Evolutionary conservation across 129 eudicot genomes (phyloP).

Genomic region (Helichrysum umbraculigerum): DNA sequence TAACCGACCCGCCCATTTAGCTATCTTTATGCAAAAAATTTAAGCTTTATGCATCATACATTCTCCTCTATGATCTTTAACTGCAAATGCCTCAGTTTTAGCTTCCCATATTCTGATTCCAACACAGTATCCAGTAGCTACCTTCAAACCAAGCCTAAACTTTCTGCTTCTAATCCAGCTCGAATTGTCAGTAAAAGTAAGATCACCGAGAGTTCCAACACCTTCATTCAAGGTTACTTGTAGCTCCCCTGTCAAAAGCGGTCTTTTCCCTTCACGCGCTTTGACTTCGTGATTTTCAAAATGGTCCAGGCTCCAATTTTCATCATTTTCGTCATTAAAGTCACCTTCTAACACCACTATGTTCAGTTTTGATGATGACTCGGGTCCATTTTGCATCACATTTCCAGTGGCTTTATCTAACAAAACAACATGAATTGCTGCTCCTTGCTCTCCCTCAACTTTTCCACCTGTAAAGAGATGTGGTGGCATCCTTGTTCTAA

Average conservation of each 20-base stretch:
- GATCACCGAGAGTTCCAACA: neutral
- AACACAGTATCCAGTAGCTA: neutral
- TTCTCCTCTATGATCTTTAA: conserved; percentile 15
- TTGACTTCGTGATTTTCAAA: conserved; percentile 1
- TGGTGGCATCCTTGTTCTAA: neutral
- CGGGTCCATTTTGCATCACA: neutral
- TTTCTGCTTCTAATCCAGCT: conserved; percentile 16
- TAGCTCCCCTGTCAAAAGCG: conserved; percentile 3
- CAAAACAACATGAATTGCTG: conserved; percentile 9
- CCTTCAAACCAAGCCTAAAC: conserved; percentile 8
- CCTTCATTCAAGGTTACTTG: conserved; percentile 4
- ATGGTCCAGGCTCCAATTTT: neutral
- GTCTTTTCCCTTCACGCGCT: conserved; percentile 8
- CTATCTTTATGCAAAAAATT: neutral
- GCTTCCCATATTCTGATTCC: neutral
- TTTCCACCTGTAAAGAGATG: conserved; percentile 13
- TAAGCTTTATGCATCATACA: neutral
- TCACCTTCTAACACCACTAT: conserved; percentile 11
- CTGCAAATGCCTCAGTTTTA: conserved; percentile 1
- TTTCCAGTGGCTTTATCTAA: neutral
- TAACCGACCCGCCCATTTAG: neutral
- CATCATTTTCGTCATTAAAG: neutral
- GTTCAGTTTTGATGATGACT: conserved; percentile 1
- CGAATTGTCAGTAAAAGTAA: conserved; percentile 4
- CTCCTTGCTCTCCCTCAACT: neutral